Evolutionary conservation across 2,329 filamentous ascomycete genomes (phyloP).

Genomic region (Alternaria alternata): DNA sequence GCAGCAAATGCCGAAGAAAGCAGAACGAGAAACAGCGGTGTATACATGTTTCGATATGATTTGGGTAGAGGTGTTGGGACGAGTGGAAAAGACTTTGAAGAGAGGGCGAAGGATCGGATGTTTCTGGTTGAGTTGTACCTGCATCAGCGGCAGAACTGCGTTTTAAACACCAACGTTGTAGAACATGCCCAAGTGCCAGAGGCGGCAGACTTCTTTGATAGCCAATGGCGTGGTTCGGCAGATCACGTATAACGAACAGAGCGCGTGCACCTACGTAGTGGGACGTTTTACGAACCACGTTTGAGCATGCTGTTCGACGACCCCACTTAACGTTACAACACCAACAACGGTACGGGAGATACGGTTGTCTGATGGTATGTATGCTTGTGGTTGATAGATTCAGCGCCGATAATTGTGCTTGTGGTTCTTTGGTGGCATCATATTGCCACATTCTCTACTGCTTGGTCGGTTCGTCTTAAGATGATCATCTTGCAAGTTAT

Average conservation of each 20-base stretch:
- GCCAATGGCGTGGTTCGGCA: neutral
- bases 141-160: neutral
- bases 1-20: neutral
- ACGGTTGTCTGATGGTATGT: neutral
- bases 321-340: neutral
- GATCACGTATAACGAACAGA: neutral
- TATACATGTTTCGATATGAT: neutral
- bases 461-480: neutral
- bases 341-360: slow-evolving; percentile 1
- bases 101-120: neutral
- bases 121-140: neutral
- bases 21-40: neutral
- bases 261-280: slow-evolving; percentile 10
- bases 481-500: neutral
- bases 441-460: neutral
- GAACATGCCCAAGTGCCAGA: neutral
- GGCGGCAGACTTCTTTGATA: neutral
- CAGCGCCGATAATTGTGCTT: neutral
- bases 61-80: neutral
- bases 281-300: slow-evolving; percentile 3
- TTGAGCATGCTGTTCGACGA: slow-evolving; percentile 1
- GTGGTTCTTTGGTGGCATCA: neutral
- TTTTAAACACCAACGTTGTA: slow-evolving; percentile 6
- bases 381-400: neutral
- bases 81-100: neutral